phyloP scores from a whole-genome alignment of 306 rosid genomes.

The Prunus salicina region DNA sequence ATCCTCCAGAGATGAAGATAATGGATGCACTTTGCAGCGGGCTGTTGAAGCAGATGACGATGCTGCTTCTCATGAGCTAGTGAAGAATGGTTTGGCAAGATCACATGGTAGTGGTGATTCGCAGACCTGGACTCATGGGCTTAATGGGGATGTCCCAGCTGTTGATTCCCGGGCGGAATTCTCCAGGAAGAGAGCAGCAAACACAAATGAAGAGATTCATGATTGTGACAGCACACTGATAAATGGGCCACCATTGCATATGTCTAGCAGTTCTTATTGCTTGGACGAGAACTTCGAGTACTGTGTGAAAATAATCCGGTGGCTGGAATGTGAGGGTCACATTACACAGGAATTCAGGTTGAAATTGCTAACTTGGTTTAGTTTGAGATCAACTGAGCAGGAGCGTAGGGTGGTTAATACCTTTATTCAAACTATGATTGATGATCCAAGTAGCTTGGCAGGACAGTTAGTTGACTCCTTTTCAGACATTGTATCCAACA shows the following conservation, averaged over 20 bases:
- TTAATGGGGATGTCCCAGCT: constrained; percentile 67
- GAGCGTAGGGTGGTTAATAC: constrained; percentile 98
- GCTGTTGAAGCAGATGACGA: constrained; percentile 89
- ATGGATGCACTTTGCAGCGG: constrained; percentile 88
- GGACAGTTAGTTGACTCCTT: constrained; percentile 96
- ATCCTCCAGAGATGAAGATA: constrained; percentile 88
- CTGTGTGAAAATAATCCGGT: constrained; percentile 92
- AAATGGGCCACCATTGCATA: constrained; percentile 67
- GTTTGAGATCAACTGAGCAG: constrained; percentile 97
- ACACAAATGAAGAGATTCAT: constrained; percentile 66
- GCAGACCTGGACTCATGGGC: constrained; percentile 76
- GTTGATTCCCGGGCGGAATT: constrained; percentile 74
- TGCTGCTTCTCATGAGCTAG: constrained; percentile 81
- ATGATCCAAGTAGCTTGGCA: constrained; percentile 97
- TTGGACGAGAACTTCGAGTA: constrained; percentile 94
- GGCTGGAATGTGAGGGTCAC: constrained; percentile 97
- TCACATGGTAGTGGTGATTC: constrained; percentile 95
- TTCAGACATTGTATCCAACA: constrained; percentile 82
- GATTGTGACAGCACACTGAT: constrained; percentile 98
- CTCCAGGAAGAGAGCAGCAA: constrained; percentile 66
- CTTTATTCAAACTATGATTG: constrained; percentile 89
- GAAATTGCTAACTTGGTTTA: constrained; percentile 97
- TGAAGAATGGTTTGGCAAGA: constrained; percentile 67
- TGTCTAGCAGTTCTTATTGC: constrained; percentile 60
- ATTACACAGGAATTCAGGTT: constrained; percentile 85